A percentile compares a stretch with the other conserved stretches of the same genome.
These are phyloP conservation scores for Kodamaea restingae DNA, from an alignment of 805 yeast genomes.

Conservation along the genomic window DNA sequence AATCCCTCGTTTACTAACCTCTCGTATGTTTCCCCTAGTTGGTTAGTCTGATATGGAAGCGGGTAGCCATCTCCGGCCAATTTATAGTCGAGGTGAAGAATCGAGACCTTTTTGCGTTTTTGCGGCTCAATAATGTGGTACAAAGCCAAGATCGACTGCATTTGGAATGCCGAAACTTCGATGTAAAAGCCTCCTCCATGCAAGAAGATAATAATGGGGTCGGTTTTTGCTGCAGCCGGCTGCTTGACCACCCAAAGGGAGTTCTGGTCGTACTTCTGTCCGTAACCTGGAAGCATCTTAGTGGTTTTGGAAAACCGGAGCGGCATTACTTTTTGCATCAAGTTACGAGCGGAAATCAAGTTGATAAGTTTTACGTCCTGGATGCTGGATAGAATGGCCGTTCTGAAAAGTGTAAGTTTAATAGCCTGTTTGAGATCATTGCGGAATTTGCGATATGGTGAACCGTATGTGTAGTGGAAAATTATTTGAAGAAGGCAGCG, in stretches of 20 bases:
- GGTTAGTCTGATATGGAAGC: slow-evolving; percentile 31
- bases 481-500: slow-evolving; percentile 12
- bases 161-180: slow-evolving; percentile 27
- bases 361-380: slow-evolving; percentile 13
- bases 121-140: slow-evolving; percentile 26
- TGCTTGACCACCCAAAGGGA: slow-evolving; percentile 34
- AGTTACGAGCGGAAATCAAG: slow-evolving; percentile 8
- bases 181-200: slow-evolving; percentile 42
- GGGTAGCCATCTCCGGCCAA: slow-evolving; percentile 27
- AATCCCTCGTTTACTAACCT: slow-evolving; percentile 20
- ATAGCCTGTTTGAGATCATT: slow-evolving; percentile 12
- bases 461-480: slow-evolving; percentile 13
- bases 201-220: slow-evolving; percentile 30
- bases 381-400: slow-evolving; percentile 14
- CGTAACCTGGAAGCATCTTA: slow-evolving; percentile 26
- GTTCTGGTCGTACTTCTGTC: slow-evolving; percentile 26
- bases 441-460: slow-evolving; percentile 15
- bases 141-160: slow-evolving; percentile 26
- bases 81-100: slow-evolving; percentile 24
- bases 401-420: slow-evolving; percentile 13
- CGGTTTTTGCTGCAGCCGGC: slow-evolving; percentile 19
- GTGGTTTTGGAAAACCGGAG: slow-evolving; percentile 2
- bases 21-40: slow-evolving; percentile 26
- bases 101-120: slow-evolving; percentile 15
- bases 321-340: slow-evolving; percentile 13